phyloP scores from a whole-genome alignment of 805 yeast species.

The Ogataea nakhonphanomensis region DNA sequence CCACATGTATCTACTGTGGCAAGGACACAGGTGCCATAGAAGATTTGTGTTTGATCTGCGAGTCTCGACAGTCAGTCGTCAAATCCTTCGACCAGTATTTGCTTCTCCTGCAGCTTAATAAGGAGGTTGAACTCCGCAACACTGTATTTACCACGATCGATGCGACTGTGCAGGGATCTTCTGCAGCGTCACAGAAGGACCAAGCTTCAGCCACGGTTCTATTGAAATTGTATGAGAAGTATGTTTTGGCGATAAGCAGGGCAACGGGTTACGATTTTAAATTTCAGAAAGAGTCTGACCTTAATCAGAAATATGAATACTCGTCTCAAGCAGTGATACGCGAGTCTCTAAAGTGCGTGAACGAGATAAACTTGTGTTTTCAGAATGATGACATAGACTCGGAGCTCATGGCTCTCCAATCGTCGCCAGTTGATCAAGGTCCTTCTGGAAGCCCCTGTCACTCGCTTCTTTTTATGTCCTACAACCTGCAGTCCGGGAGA shows the following conservation, averaged over 20 bases:
- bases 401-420: constrained; percentile 24
- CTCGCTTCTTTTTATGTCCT: constrained; percentile 27
- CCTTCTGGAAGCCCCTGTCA: constrained; percentile 18
- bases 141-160: constrained; percentile 23
- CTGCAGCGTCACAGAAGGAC: constrained; percentile 19
- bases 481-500: constrained; percentile 26
- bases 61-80: constrained; percentile 22
- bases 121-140: constrained; percentile 24
- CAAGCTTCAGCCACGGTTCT: constrained; percentile 23
- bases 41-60: constrained; percentile 27
- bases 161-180: constrained; percentile 20
- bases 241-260: constrained; percentile 28
- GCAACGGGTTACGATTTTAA: constrained; percentile 31
- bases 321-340: constrained; percentile 17
- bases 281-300: constrained; percentile 17
- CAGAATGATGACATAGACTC: constrained; percentile 23
- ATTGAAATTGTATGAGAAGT: constrained; percentile 27
- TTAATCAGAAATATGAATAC: constrained; percentile 13
- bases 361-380: constrained; percentile 18
- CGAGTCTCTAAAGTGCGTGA: constrained; percentile 20
- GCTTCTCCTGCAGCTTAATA: constrained; percentile 25
- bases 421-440: constrained; percentile 15
- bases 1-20: constrained; percentile 16
- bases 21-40: constrained; percentile 4
- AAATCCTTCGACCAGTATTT: constrained; percentile 25